phyloP scores from a whole-genome alignment of 208 protist genomes.

The Phytomonas sp. region DNA sequence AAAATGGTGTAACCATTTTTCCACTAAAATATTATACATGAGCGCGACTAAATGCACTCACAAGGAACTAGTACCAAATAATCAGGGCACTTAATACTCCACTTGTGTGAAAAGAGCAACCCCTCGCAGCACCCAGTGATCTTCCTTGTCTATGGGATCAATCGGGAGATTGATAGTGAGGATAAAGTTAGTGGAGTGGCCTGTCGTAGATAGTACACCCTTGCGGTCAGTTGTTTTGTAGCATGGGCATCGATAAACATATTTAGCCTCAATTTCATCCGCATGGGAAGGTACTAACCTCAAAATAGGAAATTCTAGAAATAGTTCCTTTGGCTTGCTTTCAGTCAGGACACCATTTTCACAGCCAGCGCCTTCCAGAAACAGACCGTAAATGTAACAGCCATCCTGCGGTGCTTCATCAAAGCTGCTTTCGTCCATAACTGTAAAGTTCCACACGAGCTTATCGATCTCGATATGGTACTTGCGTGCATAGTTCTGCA shows the following conservation, averaged over 20 bases:
- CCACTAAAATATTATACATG: background rate
- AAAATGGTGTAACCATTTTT: background rate
- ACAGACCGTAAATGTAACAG: slow-evolving; percentile 88
- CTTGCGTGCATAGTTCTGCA: slow-evolving; percentile 96
- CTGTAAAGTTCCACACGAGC: slow-evolving; percentile 91
- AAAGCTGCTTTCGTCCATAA: slow-evolving; percentile 47
- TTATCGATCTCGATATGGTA: slow-evolving; percentile 95
- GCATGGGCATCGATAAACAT: slow-evolving; percentile 88
- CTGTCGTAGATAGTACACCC: slow-evolving; percentile 95
- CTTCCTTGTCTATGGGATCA: slow-evolving; percentile 40
- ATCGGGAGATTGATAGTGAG: slow-evolving; percentile 85
- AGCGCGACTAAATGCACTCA: background rate
- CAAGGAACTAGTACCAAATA: background rate
- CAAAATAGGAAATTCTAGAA: slow-evolving; percentile 82
- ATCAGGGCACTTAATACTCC: slow-evolving; percentile 42
- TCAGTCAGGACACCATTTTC: slow-evolving; percentile 68
- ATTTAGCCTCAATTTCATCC: slow-evolving; percentile 37
- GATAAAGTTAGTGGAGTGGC: slow-evolving; percentile 97
- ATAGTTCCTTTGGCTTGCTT: slow-evolving; percentile 88
- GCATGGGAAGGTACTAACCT: slow-evolving; percentile 43
- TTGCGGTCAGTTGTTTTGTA: slow-evolving; percentile 93
- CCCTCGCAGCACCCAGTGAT: slow-evolving; percentile 90
- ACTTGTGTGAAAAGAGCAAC: slow-evolving; percentile 87
- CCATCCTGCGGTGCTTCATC: slow-evolving; percentile 63
- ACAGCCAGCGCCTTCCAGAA: slow-evolving; percentile 87